Evolutionary conservation across 83 land plant genomes (phyloP).

Genomic region (Diphasiastrum complanatum): DNA sequence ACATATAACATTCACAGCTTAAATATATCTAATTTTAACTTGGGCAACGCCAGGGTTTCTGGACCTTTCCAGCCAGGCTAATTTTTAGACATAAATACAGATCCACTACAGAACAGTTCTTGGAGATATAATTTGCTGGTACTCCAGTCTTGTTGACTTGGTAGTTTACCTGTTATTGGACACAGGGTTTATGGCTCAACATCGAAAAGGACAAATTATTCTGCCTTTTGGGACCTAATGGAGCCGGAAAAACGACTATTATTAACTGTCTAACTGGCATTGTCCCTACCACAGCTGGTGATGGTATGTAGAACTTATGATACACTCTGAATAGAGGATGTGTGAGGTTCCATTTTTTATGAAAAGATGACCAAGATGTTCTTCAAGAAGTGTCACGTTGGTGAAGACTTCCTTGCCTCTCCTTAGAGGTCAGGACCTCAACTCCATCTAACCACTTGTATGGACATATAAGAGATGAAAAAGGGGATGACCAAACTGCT

Average conservation of each 20-base stretch:
- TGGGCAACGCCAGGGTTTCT: neutral
- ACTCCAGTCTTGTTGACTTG: neutral
- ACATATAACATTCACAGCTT: too few relatives aligned
- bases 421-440: too few relatives aligned
- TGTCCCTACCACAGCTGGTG: slow-evolving; percentile 83
- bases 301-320: slow-evolving; percentile 84
- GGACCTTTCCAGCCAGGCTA: neutral
- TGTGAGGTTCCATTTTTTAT: too few relatives aligned
- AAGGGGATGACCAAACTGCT: too few relatives aligned
- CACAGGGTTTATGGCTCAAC: slow-evolving; percentile 82
- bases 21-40: neutral
- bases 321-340: too few relatives aligned
- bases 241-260: slow-evolving; percentile 94
- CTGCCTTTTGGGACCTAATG: slow-evolving; percentile 96
- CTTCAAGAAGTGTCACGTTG: too few relatives aligned
- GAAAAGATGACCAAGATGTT: too few relatives aligned
- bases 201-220: slow-evolving; percentile 83
- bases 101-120: neutral
- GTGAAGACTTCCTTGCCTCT: too few relatives aligned
- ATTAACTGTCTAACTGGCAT: slow-evolving; percentile 95
- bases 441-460: too few relatives aligned
- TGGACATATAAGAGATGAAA: too few relatives aligned
- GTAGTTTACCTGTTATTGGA: neutral
- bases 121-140: neutral
- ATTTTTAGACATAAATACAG: neutral